These are phyloP conservation scores for Saturnispora sekii DNA, from an alignment of 805 yeast genomes.

Conservation along the genomic window DNA sequence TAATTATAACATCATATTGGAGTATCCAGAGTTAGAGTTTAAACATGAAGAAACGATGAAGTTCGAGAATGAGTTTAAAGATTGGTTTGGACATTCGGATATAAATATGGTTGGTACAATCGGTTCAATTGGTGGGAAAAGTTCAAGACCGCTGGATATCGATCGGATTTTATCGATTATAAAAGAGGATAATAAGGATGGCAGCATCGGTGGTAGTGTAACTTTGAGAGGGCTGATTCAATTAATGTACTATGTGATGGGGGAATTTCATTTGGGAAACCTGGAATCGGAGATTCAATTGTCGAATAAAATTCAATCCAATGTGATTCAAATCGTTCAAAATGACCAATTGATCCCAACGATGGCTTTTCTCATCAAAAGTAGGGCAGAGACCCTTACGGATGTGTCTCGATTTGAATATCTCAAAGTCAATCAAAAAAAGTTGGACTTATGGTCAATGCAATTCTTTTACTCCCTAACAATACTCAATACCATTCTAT, in stretches of 20 bases:
- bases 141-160: background rate
- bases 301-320: conserved; percentile 15
- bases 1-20: conserved; percentile 26
- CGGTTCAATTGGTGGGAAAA: conserved; percentile 1
- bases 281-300: too few species aligned
- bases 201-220: background rate
- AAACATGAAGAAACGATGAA: conserved; percentile 28
- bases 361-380: conserved; percentile 6
- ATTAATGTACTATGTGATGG: conserved; percentile 1
- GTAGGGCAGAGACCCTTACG: conserved; percentile 13
- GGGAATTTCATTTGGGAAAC: conserved; percentile 3
- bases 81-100: conserved; percentile 30
- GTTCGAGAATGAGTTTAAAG: conserved; percentile 31
- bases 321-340: conserved; percentile 16
- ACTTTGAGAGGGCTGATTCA: conserved; percentile 4
- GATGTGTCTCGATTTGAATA: conserved; percentile 11
- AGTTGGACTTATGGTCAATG: conserved; percentile 16
- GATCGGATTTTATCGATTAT: background rate
- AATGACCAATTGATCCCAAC: conserved; percentile 10
- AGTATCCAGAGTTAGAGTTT: conserved; percentile 37
- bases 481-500: conserved; percentile 17
- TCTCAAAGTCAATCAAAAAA: conserved; percentile 2
- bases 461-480: conserved; percentile 25
- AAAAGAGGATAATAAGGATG: background rate
- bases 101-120: conserved; percentile 18